Percentiles rank a stretch among this genome's conserved stretches.
These are phyloP conservation scores for Metrosideros polymorpha DNA, from an alignment of 441 rosid species.

Conservation along the genomic window DNA sequence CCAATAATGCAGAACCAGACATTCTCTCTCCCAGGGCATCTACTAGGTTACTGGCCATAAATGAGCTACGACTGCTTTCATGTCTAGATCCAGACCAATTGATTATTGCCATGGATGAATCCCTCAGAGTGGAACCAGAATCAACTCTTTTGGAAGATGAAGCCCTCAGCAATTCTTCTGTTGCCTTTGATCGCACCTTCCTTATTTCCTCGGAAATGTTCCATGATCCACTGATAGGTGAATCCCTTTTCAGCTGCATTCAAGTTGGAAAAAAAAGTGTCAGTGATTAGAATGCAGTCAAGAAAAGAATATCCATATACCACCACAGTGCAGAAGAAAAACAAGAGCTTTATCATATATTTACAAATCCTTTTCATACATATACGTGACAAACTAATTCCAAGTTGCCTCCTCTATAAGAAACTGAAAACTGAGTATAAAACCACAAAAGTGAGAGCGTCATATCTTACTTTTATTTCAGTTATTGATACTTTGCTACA, in stretches of 20 bases:
- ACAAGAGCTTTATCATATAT: not conserved
- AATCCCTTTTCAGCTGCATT: slow-evolving; percentile 49
- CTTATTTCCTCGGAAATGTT: slow-evolving; percentile 80
- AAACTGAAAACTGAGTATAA: not conserved
- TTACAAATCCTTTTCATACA: not conserved
- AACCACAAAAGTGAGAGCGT: not conserved
- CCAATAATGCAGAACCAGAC: slow-evolving; percentile 6
- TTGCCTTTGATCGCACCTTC: slow-evolving; percentile 81
- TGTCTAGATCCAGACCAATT: slow-evolving; percentile 6
- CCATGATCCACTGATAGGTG: slow-evolving; percentile 54
- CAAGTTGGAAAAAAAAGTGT: slow-evolving; percentile 14
- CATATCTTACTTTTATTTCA: not conserved
- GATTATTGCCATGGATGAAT: not conserved
- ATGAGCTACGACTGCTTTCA: slow-evolving; percentile 19
- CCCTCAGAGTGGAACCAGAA: slow-evolving; percentile 12
- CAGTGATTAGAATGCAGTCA: not conserved
- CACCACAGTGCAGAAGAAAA: not conserved
- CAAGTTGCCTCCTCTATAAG: not conserved
- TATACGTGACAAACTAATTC: not conserved
- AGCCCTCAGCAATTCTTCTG: slow-evolving; percentile 69
- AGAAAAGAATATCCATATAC: not conserved
- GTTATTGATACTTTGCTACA: not conserved
- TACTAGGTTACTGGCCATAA: slow-evolving; percentile 14
- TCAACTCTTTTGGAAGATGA: slow-evolving; percentile 36
- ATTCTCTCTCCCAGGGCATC: slow-evolving; percentile 12